Evolutionary conservation across 2,329 filamentous ascomycete species (phyloP).

Genomic region (Tolypocladium inflatum): DNA sequence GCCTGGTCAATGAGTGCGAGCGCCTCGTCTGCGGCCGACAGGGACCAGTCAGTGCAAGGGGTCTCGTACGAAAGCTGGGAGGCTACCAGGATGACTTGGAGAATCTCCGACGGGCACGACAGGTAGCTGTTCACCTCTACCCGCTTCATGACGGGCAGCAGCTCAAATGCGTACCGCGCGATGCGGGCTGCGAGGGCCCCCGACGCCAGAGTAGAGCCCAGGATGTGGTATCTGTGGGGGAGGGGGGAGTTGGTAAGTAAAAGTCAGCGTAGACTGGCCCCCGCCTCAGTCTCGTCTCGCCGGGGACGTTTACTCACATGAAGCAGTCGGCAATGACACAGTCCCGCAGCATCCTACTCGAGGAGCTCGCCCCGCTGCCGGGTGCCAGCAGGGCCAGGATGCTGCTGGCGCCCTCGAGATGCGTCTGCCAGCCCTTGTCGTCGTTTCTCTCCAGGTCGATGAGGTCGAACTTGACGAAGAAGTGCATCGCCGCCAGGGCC

Average conservation of each 20-base stretch:
- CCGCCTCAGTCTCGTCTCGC: neutral
- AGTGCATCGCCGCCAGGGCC: constrained; percentile 36
- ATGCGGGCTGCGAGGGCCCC: constrained; percentile 26
- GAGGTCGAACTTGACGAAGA: constrained; percentile 42
- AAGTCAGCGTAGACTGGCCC: neutral
- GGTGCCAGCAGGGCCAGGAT: constrained; percentile 27
- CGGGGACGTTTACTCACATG: constrained; percentile 23
- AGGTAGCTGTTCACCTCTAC: constrained; percentile 33
- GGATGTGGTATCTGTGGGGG: constrained; percentile 27
- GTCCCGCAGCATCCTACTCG: constrained; percentile 29
- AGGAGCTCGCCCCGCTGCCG: constrained; percentile 15
- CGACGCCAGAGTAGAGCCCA: constrained; percentile 27
- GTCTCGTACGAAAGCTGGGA: constrained; percentile 32
- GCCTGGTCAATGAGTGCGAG: constrained; percentile 30
- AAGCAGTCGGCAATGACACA: constrained; percentile 39
- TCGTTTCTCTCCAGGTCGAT: constrained; percentile 35
- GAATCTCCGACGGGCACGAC: constrained; percentile 30
- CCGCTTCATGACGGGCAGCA: constrained; percentile 29
- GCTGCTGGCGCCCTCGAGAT: constrained; percentile 34
- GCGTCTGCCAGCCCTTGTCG: constrained; percentile 32
- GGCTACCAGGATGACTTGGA: constrained; percentile 34
- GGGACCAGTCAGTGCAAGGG: constrained; percentile 19
- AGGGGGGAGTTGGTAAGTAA: neutral
- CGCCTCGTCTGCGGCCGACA: constrained; percentile 24
- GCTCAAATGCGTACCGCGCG: constrained; percentile 27